Base-by-base conservation (phyloP, 2,329 filamentous ascomycete species). In the Aspergillus clavatus region DNA sequence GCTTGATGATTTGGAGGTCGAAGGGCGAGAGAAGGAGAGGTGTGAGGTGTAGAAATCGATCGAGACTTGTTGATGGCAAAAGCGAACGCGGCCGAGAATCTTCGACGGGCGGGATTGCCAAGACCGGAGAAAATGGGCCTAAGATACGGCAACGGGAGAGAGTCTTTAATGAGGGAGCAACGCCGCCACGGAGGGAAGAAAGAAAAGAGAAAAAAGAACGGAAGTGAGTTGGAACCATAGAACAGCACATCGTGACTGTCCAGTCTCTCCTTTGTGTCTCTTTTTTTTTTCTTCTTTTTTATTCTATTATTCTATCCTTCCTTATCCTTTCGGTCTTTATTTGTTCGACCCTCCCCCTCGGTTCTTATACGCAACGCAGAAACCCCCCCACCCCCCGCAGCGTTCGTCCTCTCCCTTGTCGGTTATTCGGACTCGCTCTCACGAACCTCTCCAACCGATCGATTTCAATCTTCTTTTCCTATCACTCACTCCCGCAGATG, bases 401-500 rank as follows among this genome's bases (percentile, higher is more conserved):
- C n/a, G n/a, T n/a, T n/a, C n/a, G n/a, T n/a, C n/a, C n/a, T n/a
- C n/a, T n/a, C n/a, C n/a, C n/a, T n/a, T n/a, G n/a, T n/a, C n/a
- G n/a, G n/a, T n/a, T n/a, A n/a, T n/a, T n/a, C n/a, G n/a, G n/a
- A n/a, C n/a, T n/a, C n/a, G n/a, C n/a, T n/a, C n/a, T n/a, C n/a
- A n/a, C n/a, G n/a, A n/a, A n/a, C n/a, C n/a, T n/a, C n/a, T n/a
- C n/a, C n/a, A n/a, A n/a, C n/a, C n/a, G n/a, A n/a, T n/a, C n/a
- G n/a, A n/a, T n/a, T n/a, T n/a, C n/a, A n/a, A n/a, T n/a, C n/a
- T 35, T 36, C 21, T 36, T 19, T 27, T 52, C 46, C 45, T 29
- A 41, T 51, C 42, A 22, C 46, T 42, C 43, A n/a, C n/a, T n/a
- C n/a, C n/a, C 26, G 29, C 40, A 42, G 38, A 72, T 72, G 68